Evolutionary conservation across 495 filamentous ascomycete species (phyloP), one percentile per base, ranked within the genome.

Genomic region (Penicillium flavigenum): DNA sequence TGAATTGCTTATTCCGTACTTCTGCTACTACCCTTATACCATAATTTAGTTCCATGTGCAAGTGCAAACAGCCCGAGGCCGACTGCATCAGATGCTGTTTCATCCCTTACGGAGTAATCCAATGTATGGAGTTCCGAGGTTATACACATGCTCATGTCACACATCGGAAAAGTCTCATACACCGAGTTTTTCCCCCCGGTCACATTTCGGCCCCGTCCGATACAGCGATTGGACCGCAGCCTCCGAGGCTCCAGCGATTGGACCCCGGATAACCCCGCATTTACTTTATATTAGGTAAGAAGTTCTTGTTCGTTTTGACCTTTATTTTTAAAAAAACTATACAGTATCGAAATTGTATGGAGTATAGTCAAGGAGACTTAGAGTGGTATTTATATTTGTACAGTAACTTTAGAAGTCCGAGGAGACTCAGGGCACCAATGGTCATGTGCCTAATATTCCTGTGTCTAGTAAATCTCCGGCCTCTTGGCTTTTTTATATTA

Each of bases 201-300:
- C 54, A 39, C 47, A 22, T 47, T 50, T 67, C 65, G 65, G 65
- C 63, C 54, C 65, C 62, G 56, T 66, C 64, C 61, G 65, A 58
- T 42, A 9, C 44, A 29, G 31, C 68, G 69, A 73, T 73, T 73
- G 71, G 69, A 58, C 63, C 63, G 62, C 64, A 64, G 20, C 59
- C 67, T 63, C 66, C 68, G 70, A 75, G 58, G 59, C 57, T 42
- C 57, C 59, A 68, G 58, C 57, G 60, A 72, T 63, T 66, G 67
- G 63, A 72, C 66, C 69, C 69, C 69, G 64, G 64, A 57, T 59
- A 65, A 64, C 65, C 65, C 65, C 65, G 65, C 65, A 68, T 68
- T 68, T 58, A 31, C 34, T 55, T 65, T 47, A 26, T 51, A 57
- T 65, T 68, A 65, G 63, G 65, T 68, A 68, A 65, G 31, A 34